phyloP scores from a whole-genome alignment of 2,329 filamentous ascomycete genomes.

The Sarocladiaceae sp. region DNA sequence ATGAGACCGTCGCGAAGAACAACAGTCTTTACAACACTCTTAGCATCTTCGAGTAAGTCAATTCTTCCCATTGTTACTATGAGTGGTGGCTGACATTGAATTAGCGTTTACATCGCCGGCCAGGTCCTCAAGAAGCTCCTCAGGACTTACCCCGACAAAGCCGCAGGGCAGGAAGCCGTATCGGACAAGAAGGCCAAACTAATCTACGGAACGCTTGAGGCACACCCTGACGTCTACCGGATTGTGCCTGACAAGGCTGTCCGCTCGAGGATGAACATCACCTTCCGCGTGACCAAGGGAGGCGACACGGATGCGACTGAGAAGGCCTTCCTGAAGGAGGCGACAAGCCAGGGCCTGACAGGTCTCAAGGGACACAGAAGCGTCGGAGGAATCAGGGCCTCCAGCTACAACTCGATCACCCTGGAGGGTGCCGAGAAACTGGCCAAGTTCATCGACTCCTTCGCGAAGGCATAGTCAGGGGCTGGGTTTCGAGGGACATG shows the following conservation, averaged over 20 bases:
- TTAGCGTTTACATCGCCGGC: constrained; percentile 79
- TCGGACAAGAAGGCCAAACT: constrained; percentile 67
- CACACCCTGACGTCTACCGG: constrained; percentile 63
- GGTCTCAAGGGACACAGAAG: constrained; percentile 86
- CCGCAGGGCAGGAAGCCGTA: constrained; percentile 69
- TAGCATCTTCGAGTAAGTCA: constrained; percentile 74
- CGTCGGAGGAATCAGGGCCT: constrained; percentile 78
- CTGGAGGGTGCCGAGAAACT: constrained; percentile 62
- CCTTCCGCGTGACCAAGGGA: constrained; percentile 65
- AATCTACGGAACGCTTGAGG: constrained; percentile 74
- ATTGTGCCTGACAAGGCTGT: constrained; percentile 69
- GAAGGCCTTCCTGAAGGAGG: constrained; percentile 71
- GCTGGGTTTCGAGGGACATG: no score
- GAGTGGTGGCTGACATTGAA: not conserved
- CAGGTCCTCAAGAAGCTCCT: constrained; percentile 77
- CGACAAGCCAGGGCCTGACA: constrained; percentile 60
- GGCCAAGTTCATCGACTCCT: constrained; percentile 56
- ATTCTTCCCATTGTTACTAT: not conserved
- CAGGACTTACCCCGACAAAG: constrained; percentile 56
- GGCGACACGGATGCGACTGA: constrained; percentile 70
- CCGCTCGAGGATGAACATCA: constrained; percentile 91
- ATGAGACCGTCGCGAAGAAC: constrained; percentile 81
- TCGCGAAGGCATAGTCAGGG: no score
- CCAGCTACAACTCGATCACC: constrained; percentile 83
- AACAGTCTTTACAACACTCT: constrained; percentile 95